phyloP scores from a whole-genome alignment of 78 protist genomes.

The Chrysochromulina tobinii region DNA sequence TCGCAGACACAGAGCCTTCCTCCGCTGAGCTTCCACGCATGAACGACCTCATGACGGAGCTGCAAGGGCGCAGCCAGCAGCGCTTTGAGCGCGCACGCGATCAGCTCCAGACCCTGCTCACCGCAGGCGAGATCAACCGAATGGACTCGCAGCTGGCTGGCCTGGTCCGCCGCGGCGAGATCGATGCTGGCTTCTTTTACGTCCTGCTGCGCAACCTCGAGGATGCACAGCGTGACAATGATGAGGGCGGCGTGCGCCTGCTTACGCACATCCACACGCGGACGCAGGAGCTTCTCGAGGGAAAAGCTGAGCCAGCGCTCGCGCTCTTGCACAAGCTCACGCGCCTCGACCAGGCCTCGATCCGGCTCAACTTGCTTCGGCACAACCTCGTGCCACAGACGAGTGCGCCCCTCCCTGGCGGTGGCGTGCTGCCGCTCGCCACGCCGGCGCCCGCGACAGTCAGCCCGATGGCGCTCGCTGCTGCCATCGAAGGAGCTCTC shows the following conservation, averaged over 20 bases:
- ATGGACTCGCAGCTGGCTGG: neutral
- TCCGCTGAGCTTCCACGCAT: neutral
- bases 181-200: neutral
- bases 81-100: neutral
- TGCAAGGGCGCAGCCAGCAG: neutral
- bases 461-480: neutral
- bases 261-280: neutral
- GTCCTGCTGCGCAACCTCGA: neutral
- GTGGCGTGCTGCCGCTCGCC: neutral
- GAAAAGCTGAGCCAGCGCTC: neutral
- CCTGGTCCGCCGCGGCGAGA: neutral
- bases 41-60: neutral
- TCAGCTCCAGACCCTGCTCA: neutral
- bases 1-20: neutral
- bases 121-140: neutral
- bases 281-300: slow-evolving; percentile 3
- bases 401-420: neutral
- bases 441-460: neutral
- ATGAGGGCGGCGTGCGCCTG: neutral
- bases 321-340: neutral
- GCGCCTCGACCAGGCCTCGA: neutral
- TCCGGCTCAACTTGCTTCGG: neutral
- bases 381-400: slow-evolving; percentile 10
- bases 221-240: neutral
- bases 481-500: neutral